phyloP scores from a whole-genome alignment of 23 red algal species.

The Gracilariopsis chorda region DNA sequence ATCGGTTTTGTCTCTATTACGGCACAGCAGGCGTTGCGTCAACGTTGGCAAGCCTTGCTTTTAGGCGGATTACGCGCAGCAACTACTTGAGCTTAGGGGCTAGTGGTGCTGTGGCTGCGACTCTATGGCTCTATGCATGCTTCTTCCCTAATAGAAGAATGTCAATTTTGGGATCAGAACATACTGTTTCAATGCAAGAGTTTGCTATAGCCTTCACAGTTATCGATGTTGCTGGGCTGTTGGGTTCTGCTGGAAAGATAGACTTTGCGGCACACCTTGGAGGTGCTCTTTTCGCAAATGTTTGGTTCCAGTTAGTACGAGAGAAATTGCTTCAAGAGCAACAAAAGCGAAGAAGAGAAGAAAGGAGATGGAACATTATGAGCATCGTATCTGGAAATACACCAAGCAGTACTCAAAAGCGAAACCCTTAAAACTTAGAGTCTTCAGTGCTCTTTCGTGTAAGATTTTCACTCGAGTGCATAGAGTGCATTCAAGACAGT shows the following conservation, averaged over 20 bases:
- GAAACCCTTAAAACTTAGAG: not conserved
- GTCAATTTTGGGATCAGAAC: slow-evolving; percentile 50
- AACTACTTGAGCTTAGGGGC: slow-evolving; percentile 58
- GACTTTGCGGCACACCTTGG: slow-evolving; percentile 84
- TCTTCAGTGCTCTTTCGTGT: not conserved
- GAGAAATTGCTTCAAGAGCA: slow-evolving; percentile 43
- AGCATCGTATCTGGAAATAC: not conserved
- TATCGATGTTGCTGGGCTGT: slow-evolving; percentile 70
- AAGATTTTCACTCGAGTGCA: not conserved
- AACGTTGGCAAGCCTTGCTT: slow-evolving; percentile 43
- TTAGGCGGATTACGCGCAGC: slow-evolving; percentile 46
- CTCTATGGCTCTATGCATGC: slow-evolving; percentile 63
- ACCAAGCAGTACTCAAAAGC: not conserved
- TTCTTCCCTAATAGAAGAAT: slow-evolving; percentile 68
- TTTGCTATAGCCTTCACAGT: slow-evolving; percentile 57
- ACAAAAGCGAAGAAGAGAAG: not conserved
- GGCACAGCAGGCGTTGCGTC: slow-evolving; percentile 64
- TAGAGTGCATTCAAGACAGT: not conserved
- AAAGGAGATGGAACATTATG: not conserved
- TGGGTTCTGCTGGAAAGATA: slow-evolving; percentile 63
- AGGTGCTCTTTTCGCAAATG: slow-evolving; percentile 63
- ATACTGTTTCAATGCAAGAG: slow-evolving; percentile 46
- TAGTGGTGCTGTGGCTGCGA: slow-evolving; percentile 68
- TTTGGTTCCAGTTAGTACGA: slow-evolving; percentile 59
- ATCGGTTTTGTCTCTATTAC: slow-evolving; percentile 72